Evolutionary conservation across 139 green algal genomes (phyloP).

Genomic region (Closterium sp.): DNA sequence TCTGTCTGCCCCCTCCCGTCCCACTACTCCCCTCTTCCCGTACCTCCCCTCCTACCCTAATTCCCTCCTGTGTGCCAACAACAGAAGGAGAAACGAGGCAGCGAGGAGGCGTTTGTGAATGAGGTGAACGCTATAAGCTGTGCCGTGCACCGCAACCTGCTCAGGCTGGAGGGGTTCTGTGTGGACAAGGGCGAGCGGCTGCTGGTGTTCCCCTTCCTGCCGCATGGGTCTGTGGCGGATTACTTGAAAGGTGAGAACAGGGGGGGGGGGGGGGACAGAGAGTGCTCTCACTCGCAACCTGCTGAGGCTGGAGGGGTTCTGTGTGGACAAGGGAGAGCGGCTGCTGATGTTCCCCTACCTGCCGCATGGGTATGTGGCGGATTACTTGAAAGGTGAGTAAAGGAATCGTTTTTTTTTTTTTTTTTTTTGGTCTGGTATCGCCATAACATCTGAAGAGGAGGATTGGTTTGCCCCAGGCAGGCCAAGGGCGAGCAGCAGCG

Average conservation of each 20-base stretch:
- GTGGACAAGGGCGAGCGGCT: constrained; percentile 32
- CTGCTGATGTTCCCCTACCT: neutral
- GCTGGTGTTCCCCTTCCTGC: constrained; percentile 18
- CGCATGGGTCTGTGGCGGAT: constrained; percentile 18
- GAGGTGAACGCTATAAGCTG: constrained; percentile 52
- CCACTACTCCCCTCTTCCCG: too few species aligned
- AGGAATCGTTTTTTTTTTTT: neutral
- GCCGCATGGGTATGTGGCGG: neutral
- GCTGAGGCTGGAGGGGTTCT: constrained; percentile 27
- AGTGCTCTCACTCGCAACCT: constrained; percentile 21
- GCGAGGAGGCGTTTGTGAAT: constrained; percentile 58
- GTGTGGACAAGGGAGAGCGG: constrained; percentile 27
- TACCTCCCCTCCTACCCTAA: neutral
- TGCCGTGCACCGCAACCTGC: constrained; percentile 48
- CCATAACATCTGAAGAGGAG: too few species aligned
- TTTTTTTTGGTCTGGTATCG: neutral
- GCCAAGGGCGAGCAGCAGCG: too few species aligned
- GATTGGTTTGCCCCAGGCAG: too few species aligned
- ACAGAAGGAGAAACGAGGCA: too few species aligned
- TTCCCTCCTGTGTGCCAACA: neutral
- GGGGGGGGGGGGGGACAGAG: too few species aligned
- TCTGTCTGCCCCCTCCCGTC: neutral
- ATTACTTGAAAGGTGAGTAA: neutral
- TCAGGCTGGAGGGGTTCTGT: constrained; percentile 55
- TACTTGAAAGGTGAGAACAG: constrained; percentile 6